phyloP scores from a whole-genome alignment of 208 protist species.

The Leishmania guyanensis region DNA sequence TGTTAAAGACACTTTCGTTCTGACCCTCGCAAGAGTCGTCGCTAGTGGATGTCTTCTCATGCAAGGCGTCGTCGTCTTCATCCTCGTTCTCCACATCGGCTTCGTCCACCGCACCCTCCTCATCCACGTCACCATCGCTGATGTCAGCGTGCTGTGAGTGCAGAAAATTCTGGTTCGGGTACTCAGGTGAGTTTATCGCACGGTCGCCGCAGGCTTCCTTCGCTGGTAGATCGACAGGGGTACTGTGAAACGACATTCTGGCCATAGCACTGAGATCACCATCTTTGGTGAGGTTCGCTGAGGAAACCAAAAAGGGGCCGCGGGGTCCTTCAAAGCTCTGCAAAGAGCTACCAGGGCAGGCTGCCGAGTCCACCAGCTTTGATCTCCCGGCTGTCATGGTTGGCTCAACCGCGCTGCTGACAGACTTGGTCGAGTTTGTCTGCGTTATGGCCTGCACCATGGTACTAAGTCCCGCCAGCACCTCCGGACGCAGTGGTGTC shows the following conservation, averaged over 20 bases:
- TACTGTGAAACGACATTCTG: conserved; percentile 26
- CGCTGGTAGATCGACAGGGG: conserved; percentile 12
- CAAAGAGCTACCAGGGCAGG: conserved; percentile 12
- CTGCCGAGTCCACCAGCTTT: conserved; percentile 13
- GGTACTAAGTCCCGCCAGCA: conserved; percentile 45
- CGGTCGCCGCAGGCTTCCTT: conserved; percentile 18
- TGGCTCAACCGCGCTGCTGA: conserved; percentile 47
- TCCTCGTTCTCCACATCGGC: conserved; percentile 30
- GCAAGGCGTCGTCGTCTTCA: conserved; percentile 21
- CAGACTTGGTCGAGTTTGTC: conserved; percentile 31
- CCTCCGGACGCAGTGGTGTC: conserved; percentile 56
- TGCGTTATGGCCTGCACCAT: conserved; percentile 40
- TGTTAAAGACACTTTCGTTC: conserved; percentile 49
- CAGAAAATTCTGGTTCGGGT: neutral
- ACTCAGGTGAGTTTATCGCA: neutral
- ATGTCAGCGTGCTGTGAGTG: neutral
- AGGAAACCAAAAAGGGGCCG: neutral
- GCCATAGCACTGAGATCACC: conserved; percentile 1
- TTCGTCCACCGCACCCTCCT: conserved; percentile 19
- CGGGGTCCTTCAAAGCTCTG: conserved; percentile 6
- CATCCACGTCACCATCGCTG: conserved; percentile 18
- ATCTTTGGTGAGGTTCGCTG: conserved; percentile 7
- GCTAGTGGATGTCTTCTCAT: conserved; percentile 23
- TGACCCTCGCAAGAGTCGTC: conserved; percentile 39
- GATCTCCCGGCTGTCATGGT: conserved; percentile 30